Percentiles rank a stretch among this genome's conserved stretches.
Conservation (phyloP, 495 filamentous ascomycete genomes). For the Penicillium verhagenii region DNA sequence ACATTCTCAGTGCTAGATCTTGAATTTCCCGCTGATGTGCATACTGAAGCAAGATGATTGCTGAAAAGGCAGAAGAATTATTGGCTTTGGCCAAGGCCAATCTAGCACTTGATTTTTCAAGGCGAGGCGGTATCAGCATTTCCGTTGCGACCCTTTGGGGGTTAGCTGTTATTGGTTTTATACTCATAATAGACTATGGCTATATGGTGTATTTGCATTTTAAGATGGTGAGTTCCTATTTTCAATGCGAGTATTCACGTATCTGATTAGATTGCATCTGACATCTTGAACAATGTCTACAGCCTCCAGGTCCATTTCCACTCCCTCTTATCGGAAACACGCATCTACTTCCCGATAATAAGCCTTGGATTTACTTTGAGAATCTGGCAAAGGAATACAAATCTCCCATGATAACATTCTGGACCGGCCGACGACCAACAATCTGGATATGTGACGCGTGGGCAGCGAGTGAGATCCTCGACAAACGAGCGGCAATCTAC, state of each 20-base stretch:
- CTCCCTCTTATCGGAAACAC: slow-evolving; percentile 53
- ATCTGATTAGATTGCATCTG: not conserved
- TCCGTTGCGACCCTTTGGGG: not conserved
- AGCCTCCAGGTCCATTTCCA: slow-evolving; percentile 53
- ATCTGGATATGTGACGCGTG: slow-evolving; percentile 67
- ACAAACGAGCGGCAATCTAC: slow-evolving; percentile 27
- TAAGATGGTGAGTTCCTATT: slow-evolving; percentile 8
- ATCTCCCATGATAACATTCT: slow-evolving; percentile 49
- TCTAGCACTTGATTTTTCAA: not conserved
- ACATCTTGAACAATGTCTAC: not conserved
- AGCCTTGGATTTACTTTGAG: slow-evolving; percentile 67
- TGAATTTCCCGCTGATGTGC: not conserved
- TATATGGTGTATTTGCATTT: slow-evolving; percentile 16
- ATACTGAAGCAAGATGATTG: slow-evolving; percentile 6
- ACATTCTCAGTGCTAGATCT: too few species aligned
- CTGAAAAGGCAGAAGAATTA: slow-evolving; percentile 11
- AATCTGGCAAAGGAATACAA: slow-evolving; percentile 50
- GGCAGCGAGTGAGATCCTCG: slow-evolving; percentile 54
- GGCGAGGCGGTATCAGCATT: not conserved
- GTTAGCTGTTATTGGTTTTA: not conserved
- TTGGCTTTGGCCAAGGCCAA: slow-evolving; percentile 1
- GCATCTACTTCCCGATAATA: slow-evolving; percentile 55
- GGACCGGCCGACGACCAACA: slow-evolving; percentile 62
- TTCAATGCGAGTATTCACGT: too few species aligned
- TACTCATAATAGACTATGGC: slow-evolving; percentile 11